Percentiles rank a stretch among this genome's conserved stretches.
Conservation (phyloP, 2,329 filamentous ascomycete species). For the Nothophoma quercina region DNA sequence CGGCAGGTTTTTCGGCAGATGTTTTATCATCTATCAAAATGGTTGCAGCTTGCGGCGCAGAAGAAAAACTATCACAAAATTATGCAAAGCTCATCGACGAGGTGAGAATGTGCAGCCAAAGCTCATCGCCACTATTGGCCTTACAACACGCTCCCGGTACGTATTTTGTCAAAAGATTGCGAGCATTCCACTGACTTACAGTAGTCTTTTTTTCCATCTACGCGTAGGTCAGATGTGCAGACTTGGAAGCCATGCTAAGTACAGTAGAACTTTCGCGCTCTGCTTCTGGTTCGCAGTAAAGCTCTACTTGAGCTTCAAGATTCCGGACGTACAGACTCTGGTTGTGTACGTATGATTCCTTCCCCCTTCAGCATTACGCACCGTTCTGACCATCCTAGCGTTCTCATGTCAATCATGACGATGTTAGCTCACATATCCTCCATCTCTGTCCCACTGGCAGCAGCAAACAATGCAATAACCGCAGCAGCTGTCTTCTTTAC, state of each 20-base stretch:
- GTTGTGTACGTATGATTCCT: conserved; percentile 25
- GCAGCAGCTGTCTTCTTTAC: conserved; percentile 33
- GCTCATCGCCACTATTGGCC: conserved; percentile 27
- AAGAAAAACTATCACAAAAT: conserved; percentile 25
- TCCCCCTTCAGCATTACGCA: not conserved
- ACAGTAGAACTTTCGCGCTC: conserved; percentile 29
- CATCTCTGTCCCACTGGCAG: conserved; percentile 29
- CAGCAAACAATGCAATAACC: conserved; percentile 23
- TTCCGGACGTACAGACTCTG: conserved; percentile 25
- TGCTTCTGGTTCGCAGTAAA: conserved; percentile 39
- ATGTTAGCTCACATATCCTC: conserved; percentile 28
- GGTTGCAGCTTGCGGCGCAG: conserved; percentile 34
- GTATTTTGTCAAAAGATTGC: not conserved
- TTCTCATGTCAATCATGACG: conserved; percentile 34
- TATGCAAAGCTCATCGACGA: conserved; percentile 22
- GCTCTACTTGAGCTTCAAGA: conserved; percentile 23
- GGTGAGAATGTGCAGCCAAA: conserved; percentile 16
- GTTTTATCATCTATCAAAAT: conserved; percentile 31
- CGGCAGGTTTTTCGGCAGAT: conserved; percentile 27
- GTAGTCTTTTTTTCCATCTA: conserved; percentile 36
- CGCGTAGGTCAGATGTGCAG: conserved; percentile 19
- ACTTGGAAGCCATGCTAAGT: not conserved
- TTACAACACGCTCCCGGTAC: conserved; percentile 32
- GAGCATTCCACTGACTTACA: not conserved
- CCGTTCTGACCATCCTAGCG: conserved; percentile 19